These are phyloP conservation scores for Trypethelium eluteriae DNA, from an alignment of 495 filamentous ascomycete species.

Conservation along the genomic window DNA sequence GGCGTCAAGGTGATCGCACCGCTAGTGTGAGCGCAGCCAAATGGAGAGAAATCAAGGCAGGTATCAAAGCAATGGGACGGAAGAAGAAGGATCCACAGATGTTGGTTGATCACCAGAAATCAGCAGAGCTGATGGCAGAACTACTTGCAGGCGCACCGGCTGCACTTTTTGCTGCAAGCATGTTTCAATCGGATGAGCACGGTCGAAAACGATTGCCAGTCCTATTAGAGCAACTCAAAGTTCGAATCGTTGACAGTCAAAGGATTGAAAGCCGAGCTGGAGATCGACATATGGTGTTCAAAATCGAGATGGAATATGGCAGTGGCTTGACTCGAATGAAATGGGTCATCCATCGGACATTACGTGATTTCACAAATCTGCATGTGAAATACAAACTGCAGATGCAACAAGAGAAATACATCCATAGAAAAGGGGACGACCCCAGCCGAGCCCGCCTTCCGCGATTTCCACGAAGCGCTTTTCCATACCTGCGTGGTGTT, in stretches of 20 bases:
- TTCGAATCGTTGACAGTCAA: conserved; percentile 70
- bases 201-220: conserved; percentile 92
- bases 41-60: conserved; percentile 81
- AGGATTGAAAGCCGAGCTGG: conserved; percentile 52
- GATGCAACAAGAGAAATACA: conserved; percentile 62
- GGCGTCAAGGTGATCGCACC: conserved; percentile 51
- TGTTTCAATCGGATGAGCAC: conserved; percentile 95
- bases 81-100: conserved; percentile 66
- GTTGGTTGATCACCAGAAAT: conserved; percentile 80
- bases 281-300: conserved; percentile 78
- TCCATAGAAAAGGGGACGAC: conserved; percentile 51
- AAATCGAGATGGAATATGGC: conserved; percentile 92
- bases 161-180: conserved; percentile 85
- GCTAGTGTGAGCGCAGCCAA: conserved; percentile 73
- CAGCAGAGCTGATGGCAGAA: conserved; percentile 92
- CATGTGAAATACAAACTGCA: conserved; percentile 88
- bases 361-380: conserved; percentile 85
- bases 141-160: conserved; percentile 85
- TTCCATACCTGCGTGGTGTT: conserved; percentile 79
- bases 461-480: conserved; percentile 80
- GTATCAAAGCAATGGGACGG: conserved; percentile 68
- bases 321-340: conserved; percentile 94
- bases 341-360: conserved; percentile 82
- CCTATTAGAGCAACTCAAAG: conserved; percentile 87
- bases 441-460: conserved; percentile 62